Evolutionary conservation across 2,329 filamentous ascomycete species (phyloP), one percentile per base, ranked within the genome.

Genomic region (Ophiostoma fasciatum): DNA sequence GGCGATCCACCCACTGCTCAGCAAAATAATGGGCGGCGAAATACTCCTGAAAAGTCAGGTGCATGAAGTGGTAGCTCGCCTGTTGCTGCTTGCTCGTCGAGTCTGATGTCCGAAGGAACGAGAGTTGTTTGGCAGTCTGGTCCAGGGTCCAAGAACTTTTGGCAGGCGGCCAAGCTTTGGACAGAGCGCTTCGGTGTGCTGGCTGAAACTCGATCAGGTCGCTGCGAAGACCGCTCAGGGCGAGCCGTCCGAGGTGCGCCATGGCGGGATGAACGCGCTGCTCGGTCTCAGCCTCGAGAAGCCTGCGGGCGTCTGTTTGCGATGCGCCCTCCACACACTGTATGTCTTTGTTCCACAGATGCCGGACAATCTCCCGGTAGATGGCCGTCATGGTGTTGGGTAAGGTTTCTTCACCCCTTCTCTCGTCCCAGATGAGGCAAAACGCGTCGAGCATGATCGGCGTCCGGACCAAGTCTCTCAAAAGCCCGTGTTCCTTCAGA

Each of bases 361-460:
- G 10, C 5, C 6, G n/a, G 32, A 52, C 49, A 27, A 62, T 61
- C 2, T 43, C 42, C 42, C 46, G 12, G 42, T 59, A 59, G 7
- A 59, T 31, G 25, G 37, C 42, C 1, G 57, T 61, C 57, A 62
- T 62, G 3, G 56, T 60, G 14, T 55, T 32, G 4, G 43, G 47
- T 5, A 22, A 26, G 18, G 20, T 19, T 28, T 31, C 28, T 3
- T 28, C 19, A 28, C 20, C 12, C 15, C 46, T 36, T 19, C 48
- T 39, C 0, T 44, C 34, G 32, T 49, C 38, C 58, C 58, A 63
- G 13, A 35, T 53, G 31, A 47, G 57, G 39, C 60, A 64, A 18
- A 64, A 37, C 1, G 60, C 61, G 48, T 64, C 61, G 1, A 65
- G 46, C 33, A 57, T 58, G 38, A 64, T 58, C 0, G 60, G 62